Conservation (phyloP, 352 stramenopile species). For the Phytophthora brassicae region DNA sequence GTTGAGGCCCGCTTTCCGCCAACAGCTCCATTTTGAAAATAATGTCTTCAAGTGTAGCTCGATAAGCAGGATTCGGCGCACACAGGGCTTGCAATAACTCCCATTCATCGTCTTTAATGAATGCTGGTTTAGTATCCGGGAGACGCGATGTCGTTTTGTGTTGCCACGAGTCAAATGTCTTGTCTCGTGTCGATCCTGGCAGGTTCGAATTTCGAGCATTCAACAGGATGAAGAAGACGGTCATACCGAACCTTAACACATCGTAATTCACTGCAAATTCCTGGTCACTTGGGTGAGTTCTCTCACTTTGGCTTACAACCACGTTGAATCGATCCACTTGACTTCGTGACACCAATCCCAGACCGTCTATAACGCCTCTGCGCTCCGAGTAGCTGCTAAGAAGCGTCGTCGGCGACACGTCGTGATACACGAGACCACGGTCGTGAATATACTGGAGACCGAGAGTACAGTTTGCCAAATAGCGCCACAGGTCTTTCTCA, state of each 20-base stretch:
- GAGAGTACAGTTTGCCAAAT: slow-evolving; percentile 28
- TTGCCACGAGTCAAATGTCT: slow-evolving; percentile 28
- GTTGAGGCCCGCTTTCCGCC: not conserved
- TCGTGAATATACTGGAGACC: slow-evolving; percentile 40
- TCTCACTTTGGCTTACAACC: not conserved
- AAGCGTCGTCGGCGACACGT: slow-evolving; percentile 16
- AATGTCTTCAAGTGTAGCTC: slow-evolving; percentile 18
- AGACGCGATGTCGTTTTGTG: slow-evolving; percentile 22
- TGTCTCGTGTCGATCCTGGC: slow-evolving; percentile 14
- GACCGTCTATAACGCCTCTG: slow-evolving; percentile 24
- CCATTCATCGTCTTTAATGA: slow-evolving; percentile 27
- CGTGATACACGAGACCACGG: slow-evolving; percentile 31
- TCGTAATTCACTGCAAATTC: slow-evolving; percentile 18
- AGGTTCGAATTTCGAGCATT: slow-evolving; percentile 26
- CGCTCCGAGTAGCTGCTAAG: slow-evolving; percentile 29
- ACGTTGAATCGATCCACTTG: slow-evolving; percentile 19
- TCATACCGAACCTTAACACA: slow-evolving; percentile 25
- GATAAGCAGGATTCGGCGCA: slow-evolving; percentile 12
- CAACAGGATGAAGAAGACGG: slow-evolving; percentile 26
- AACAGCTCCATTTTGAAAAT: slow-evolving; percentile 27
- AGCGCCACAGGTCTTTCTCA: slow-evolving; percentile 31
- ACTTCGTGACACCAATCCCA: slow-evolving; percentile 21
- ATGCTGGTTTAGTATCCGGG: slow-evolving; percentile 14
- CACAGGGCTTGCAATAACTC: slow-evolving; percentile 22
- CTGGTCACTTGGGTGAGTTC: slow-evolving; percentile 5